Conservation (phyloP, 345 rosid species). For the Acer yangbiense region DNA sequence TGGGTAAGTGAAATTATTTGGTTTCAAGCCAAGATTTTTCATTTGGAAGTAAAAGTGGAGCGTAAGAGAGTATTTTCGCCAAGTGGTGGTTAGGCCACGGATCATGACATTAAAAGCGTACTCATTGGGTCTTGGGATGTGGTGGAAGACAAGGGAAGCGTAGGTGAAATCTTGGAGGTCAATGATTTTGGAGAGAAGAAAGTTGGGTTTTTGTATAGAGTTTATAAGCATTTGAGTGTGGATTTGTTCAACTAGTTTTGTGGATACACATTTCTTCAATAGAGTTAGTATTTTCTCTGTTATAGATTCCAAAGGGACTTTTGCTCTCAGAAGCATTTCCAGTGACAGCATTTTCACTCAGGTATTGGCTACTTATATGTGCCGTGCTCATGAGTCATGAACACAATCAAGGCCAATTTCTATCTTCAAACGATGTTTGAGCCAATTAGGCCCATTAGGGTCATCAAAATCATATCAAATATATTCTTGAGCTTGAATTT, state of each 20-base stretch:
- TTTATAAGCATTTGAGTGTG: constrained; percentile 63
- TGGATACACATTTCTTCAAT: constrained; percentile 45
- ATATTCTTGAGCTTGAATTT: too few species aligned
- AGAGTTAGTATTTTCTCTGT: constrained; percentile 39
- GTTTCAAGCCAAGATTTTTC: constrained; percentile 55
- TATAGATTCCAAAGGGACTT: neutral
- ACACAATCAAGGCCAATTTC: too few species aligned
- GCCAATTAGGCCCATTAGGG: too few species aligned
- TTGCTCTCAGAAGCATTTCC: constrained; percentile 11
- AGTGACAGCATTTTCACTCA: too few species aligned
- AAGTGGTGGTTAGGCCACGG: constrained; percentile 63
- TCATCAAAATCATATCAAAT: too few species aligned
- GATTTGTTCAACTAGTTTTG: constrained; percentile 51
- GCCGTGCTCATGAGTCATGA: too few species aligned
- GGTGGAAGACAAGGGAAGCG: constrained; percentile 60
- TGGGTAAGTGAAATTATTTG: constrained; percentile 75
- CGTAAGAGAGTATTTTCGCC: constrained; percentile 49
- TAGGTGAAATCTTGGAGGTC: constrained; percentile 57
- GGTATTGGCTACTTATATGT: too few species aligned
- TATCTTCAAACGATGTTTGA: too few species aligned
- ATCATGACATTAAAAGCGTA: constrained; percentile 81
- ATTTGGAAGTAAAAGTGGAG: constrained; percentile 55
- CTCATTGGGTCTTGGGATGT: constrained; percentile 56
- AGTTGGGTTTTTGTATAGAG: constrained; percentile 51
- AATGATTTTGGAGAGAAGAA: constrained; percentile 68